Percentiles rank a stretch among this genome's conserved stretches.
Conservation (phyloP, 805 yeast species). For the Yamadazyma kitorensis region DNA sequence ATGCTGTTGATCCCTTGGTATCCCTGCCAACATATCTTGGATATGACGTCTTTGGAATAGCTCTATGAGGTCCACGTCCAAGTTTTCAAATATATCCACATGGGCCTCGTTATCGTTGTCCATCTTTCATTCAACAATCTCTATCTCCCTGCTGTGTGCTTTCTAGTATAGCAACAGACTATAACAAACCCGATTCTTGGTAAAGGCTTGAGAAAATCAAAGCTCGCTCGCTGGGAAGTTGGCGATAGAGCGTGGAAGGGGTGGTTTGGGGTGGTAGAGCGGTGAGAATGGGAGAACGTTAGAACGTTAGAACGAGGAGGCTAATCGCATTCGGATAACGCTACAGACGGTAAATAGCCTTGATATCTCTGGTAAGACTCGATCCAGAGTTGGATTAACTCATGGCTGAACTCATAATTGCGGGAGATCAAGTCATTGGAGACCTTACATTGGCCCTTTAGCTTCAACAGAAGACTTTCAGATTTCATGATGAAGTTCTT, state of each 20-base stretch:
- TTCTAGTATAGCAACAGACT: too few species aligned
- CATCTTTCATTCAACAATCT: too few species aligned
- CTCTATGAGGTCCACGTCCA: slow-evolving; percentile 20
- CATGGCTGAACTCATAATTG: slow-evolving; percentile 17
- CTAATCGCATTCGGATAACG: background rate
- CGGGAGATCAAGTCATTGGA: slow-evolving; percentile 9
- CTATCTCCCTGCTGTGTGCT: too few species aligned
- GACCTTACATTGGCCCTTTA: slow-evolving; percentile 6
- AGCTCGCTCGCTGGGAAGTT: too few species aligned
- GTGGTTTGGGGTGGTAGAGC: too few species aligned
- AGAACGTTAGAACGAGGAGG: too few species aligned
- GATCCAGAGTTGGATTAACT: slow-evolving; percentile 21
- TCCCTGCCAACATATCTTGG: slow-evolving; percentile 11
- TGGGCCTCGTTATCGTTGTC: slow-evolving; percentile 3
- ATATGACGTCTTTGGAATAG: slow-evolving; percentile 4
- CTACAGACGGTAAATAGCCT: slow-evolving; percentile 10
- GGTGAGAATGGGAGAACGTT: too few species aligned
- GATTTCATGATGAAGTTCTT: slow-evolving; percentile 13
- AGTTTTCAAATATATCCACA: slow-evolving; percentile 20
- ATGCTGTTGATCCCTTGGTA: slow-evolving; percentile 13
- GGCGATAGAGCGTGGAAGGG: too few species aligned
- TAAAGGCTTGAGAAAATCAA: too few species aligned
- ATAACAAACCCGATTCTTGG: too few species aligned
- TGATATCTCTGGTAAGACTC: slow-evolving; percentile 11
- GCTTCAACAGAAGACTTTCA: slow-evolving; percentile 2